Evolutionary conservation across 75 land plant species (phyloP).

Genomic region (Selaginella moellendorffii): DNA sequence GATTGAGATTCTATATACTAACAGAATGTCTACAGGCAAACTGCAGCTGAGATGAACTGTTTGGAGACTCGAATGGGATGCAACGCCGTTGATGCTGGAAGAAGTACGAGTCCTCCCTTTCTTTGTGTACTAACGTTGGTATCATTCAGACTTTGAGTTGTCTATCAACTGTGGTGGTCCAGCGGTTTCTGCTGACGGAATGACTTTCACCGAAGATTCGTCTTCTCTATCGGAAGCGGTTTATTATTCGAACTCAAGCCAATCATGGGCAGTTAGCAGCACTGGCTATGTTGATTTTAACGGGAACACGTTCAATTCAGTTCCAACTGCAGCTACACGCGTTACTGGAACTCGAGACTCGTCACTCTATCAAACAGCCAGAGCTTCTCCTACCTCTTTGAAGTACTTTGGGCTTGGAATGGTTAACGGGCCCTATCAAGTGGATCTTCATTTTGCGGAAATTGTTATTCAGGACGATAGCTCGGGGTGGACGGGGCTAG

Average conservation of each 20-base stretch:
- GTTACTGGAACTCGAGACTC: background rate
- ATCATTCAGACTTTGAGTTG: background rate
- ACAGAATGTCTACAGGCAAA: background rate
- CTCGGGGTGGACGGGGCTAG: background rate
- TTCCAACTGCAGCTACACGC: background rate
- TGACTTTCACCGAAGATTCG: background rate
- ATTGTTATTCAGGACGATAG: background rate
- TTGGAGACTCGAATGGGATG: background rate
- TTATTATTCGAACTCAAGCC: background rate
- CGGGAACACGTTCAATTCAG: background rate
- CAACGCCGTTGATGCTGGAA: background rate
- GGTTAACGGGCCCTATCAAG: background rate
- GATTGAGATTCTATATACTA: no score
- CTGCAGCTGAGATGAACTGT: background rate
- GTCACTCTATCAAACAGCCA: slow-evolving; percentile 1
- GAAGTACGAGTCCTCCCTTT: background rate
- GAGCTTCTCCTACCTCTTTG: slow-evolving; percentile 2
- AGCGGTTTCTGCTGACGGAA: background rate
- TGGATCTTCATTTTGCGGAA: slow-evolving; percentile 5
- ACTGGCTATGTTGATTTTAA: background rate
- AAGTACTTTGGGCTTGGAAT: slow-evolving; percentile 2
- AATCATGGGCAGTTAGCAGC: background rate
- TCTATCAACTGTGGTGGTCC: slow-evolving; percentile 1
- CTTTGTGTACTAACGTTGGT: background rate
- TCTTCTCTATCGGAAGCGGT: background rate